Base-by-base conservation (phyloP, 257 asterid genomes). In the Gentiana macrophylla region DNA sequence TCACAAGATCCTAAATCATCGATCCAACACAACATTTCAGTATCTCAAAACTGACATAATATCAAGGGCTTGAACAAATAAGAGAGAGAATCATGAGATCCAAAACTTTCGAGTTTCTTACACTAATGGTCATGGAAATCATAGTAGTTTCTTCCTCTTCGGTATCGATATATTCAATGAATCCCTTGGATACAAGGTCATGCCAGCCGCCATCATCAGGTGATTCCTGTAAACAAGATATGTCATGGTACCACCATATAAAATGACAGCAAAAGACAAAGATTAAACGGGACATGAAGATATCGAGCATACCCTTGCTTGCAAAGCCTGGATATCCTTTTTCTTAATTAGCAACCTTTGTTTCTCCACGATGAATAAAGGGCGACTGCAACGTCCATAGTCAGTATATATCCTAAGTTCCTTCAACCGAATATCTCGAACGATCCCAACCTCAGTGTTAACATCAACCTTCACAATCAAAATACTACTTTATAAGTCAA, bases 371-470 rank as follows among this genome's bases (percentile, higher is more conserved):
- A 91, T 91, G 72, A 91, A 91, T 56, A 91, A 68, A n/a, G 96
- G 98, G 47, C 98, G 96, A 78, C 98, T 91, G 95, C 98, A 91
- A 63, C 98, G 91, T 32, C 98, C 98, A 74, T 91, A 91, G 71
- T 91, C 98, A 12, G 98, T 91, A 63, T 87, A 87, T 62, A 87
- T 87, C 12, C 98, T 79, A 37, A 87, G 91, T 74, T 91, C 98
- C 69, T 82, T 87, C 86, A 91, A 62, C 50, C 94, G 92, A 71
- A 84, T 80, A 79, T 91, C 98, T 50, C 96, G 94, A 56, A 91
- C 98, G 56, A 91, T 96, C 49, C 93, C 95, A 64, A 91, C 98
- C 76, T 91, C 98, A n/a, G 98, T 91, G 75, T 87, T 91, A 56
- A 91, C 95, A 43, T 91, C 98, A 60, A 84, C 94, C 96, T 91